Base-by-base conservation (phyloP, 768 basidiomycete species). In the Leccinum variicolor region DNA sequence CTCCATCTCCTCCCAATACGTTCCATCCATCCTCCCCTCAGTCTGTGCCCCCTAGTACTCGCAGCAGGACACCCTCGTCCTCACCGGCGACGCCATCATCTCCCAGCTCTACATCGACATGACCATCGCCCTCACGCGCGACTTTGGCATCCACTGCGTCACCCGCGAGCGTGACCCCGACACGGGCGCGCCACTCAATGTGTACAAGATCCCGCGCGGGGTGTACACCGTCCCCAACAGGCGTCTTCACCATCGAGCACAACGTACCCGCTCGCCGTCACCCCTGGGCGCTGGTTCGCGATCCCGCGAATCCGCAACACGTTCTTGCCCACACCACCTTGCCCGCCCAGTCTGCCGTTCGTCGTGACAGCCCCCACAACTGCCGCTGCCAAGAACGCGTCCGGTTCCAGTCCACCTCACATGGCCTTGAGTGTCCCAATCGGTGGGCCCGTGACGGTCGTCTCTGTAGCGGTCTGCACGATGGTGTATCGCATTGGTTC, bases 381-480 rank as follows among this genome's bases (percentile, higher is more conserved):
- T n/a, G n/a, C n/a, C 9, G 97, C 96, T 2, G 95, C 98, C 76
- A 98, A 81, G 79, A 99, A 99, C 21, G 96, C 97, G 71, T 99
- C 97, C 7, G 97, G 87, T 73, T 96, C 94, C 97, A 98, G 70
- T 98, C 93, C 23, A 98, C 85, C 64, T 87, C 82, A 9, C 69
- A 66, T 61, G 1, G 63, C 55, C 52, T 90, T 91, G 51, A 97
- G 80, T 2, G 90, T 90, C 62, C 86, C 86, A 50, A 99, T 80
- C 0, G 90, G 87, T 4, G 96, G 96, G 0, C 97, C 96, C 0
- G 83, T 86, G 34, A 98, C 97, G 10, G 92, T 97, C 13, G 96
- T 98, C 71, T 90, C 87, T 0, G 84, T 88, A 26, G 79, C 83
- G 0, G 94, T 95, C 76, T 99, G 97, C 4, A 84, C 79, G 52